Conservation (phyloP, 805 yeast species). For the Candida alai region DNA sequence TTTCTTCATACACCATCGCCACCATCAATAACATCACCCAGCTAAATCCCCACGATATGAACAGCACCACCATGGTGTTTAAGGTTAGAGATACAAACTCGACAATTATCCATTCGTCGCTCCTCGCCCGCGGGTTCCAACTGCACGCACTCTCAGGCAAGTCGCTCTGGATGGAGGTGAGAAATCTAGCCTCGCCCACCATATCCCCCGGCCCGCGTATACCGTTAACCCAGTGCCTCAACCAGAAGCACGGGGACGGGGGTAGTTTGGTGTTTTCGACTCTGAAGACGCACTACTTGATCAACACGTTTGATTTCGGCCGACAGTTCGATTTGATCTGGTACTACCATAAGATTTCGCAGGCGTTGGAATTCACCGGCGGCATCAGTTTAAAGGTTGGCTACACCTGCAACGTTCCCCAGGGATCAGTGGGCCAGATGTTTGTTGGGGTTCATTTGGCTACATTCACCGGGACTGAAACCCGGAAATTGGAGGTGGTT, state of each 20-base stretch:
- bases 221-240: slow-evolving; percentile 9
- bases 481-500: background rate
- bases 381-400: slow-evolving; percentile 2
- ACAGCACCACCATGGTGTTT: too few relatives aligned
- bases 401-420: slow-evolving; percentile 7
- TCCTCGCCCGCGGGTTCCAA: too few relatives aligned
- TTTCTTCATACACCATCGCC: too few relatives aligned
- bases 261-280: slow-evolving; percentile 6
- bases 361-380: slow-evolving; percentile 5
- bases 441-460: slow-evolving; percentile 4
- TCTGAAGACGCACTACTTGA: background rate
- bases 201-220: background rate
- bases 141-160: too few relatives aligned
- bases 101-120: slow-evolving; percentile 4
- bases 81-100: slow-evolving; percentile 1
- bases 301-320: slow-evolving; percentile 7
- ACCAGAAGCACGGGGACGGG: slow-evolving; percentile 8
- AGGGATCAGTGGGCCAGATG: slow-evolving; percentile 8
- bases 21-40: too few relatives aligned
- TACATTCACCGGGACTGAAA: slow-evolving; percentile 2
- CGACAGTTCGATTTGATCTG: slow-evolving; percentile 5
- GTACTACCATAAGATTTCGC: slow-evolving; percentile 7
- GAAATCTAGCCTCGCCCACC: background rate
- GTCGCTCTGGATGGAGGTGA: slow-evolving; percentile 6
- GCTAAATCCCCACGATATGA: too few relatives aligned